Base-by-base conservation (phyloP, 768 basidiomycete species). In the Coprinopsis cinerea region DNA sequence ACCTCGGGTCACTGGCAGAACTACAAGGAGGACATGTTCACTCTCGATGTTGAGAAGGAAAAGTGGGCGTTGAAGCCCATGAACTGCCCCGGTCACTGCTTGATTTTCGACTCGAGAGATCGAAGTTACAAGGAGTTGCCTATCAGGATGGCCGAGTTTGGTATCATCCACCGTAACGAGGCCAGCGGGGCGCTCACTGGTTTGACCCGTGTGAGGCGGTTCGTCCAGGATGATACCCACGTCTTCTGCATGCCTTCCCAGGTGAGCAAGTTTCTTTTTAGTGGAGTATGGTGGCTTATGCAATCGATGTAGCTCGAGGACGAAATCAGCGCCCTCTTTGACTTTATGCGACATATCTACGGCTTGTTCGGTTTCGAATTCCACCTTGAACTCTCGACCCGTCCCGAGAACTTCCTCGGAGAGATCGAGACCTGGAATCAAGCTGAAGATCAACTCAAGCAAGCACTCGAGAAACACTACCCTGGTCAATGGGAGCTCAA, bases 1-100 rank as follows among this genome's bases (percentile, higher is more conserved):
- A 92, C 89, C 1, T 97, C 95, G 0, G 96, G 96, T 2, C 96
- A 97, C 64, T 96, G 89, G 95, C 81, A 91, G 60, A 95, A 98
- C 65, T 99, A 97, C 74, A 84, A 88, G 64, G 94, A 98, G 47
- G 93, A 92, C 69, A 99, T 99, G 96, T 99, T 98, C 72, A 66
- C 76, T 39, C 82, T 98, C 51, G 88, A 94, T 50, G 70, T 97
- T 49, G 96, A 99, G 69, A 97, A 98, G 71, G 93, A 97, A 70
- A 81, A 81, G 61, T 99, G 92, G 82, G 95, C 79, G 0, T 76
- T 98, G 52, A 96, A 98, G 70, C 96, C 96, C 17, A 99, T 99
- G 96, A 99, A 99, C 68, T 98, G 96, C 72, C 96, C 90, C 0
- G 94, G 94, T 4, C 96, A 98, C 65, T 93, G 90, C 66, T 67